Evolutionary conservation across 1,284 basidiomycete species (phyloP).

Genomic region (Chondrostereum purpureum): DNA sequence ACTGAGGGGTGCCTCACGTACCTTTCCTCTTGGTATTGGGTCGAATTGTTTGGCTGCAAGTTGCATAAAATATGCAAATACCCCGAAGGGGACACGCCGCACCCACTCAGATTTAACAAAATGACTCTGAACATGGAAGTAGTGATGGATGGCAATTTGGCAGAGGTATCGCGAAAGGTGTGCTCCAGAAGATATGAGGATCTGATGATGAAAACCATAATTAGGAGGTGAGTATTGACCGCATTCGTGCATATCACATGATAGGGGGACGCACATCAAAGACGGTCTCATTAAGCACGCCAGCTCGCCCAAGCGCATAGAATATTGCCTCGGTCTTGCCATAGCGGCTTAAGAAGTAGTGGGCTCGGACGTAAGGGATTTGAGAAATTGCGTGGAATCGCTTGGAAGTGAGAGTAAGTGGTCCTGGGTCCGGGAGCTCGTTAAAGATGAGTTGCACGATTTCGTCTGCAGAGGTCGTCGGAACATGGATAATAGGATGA

Average conservation of each 20-base stretch:
- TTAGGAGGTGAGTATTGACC: constrained; percentile 15
- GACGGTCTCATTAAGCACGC: constrained; percentile 54
- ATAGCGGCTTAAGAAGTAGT: constrained; percentile 68
- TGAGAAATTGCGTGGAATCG: constrained; percentile 57
- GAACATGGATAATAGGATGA: too few relatives aligned
- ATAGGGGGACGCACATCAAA: constrained; percentile 53
- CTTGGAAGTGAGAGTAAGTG: constrained; percentile 49
- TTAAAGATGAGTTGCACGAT: constrained; percentile 66
- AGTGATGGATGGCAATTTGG: constrained; percentile 71
- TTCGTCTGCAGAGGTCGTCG: constrained; percentile 47
- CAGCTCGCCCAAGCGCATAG: constrained; percentile 62
- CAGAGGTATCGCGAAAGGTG: constrained; percentile 71
- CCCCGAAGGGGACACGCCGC: constrained; percentile 48
- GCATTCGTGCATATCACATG: too few relatives aligned
- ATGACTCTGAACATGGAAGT: constrained; percentile 60
- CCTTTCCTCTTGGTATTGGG: constrained; percentile 59
- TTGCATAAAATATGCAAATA: constrained; percentile 57
- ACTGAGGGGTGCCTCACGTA: constrained; percentile 15
- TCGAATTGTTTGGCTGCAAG: constrained; percentile 52
- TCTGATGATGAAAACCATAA: constrained; percentile 32
- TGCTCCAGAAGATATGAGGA: constrained; percentile 64
- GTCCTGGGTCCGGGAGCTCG: constrained; percentile 57
- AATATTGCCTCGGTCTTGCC: constrained; percentile 63
- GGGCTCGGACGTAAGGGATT: constrained; percentile 67
- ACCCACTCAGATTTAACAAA: constrained; percentile 72